phyloP scores from a whole-genome alignment of 2,329 filamentous ascomycete species.

The Fusarium sp. region DNA sequence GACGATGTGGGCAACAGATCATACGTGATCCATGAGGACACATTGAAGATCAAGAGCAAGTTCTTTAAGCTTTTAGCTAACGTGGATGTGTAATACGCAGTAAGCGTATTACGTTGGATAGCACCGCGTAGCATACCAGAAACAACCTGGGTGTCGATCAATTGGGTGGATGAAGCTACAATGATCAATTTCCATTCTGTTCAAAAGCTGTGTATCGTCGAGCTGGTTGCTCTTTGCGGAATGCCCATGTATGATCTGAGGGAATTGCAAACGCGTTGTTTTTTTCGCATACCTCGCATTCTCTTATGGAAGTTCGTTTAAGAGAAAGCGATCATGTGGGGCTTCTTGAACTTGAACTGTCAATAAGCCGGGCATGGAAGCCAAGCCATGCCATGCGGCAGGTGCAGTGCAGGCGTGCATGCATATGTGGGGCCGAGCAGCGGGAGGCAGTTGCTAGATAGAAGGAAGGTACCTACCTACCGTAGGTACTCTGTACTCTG shows the following conservation, averaged over 20 bases:
- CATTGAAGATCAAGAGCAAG: not conserved
- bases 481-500: not conserved
- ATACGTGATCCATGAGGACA: conserved; percentile 3
- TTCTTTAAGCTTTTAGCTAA: conserved; percentile 4
- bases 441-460: conserved; percentile 7
- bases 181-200: not conserved
- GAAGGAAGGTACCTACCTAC: not conserved
- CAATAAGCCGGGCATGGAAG: conserved; percentile 3
- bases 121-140: not conserved
- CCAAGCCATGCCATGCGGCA: conserved; percentile 19
- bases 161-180: not conserved
- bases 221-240: not conserved
- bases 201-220: not conserved
- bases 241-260: not conserved
- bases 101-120: conserved; percentile 24
- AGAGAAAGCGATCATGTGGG: not conserved
- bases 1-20: not conserved
- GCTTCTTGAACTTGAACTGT: not conserved
- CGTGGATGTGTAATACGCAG: not conserved
- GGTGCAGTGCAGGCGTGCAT: conserved; percentile 2
- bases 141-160: conserved; percentile 14
- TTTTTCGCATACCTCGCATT: conserved; percentile 32
- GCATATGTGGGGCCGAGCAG: conserved; percentile 35
- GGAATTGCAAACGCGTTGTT: conserved; percentile 7
- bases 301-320: not conserved